Evolutionary conservation across 495 filamentous ascomycete genomes (phyloP), one percentile per base, ranked within the genome.

Genomic region (Neurospora discreta): DNA sequence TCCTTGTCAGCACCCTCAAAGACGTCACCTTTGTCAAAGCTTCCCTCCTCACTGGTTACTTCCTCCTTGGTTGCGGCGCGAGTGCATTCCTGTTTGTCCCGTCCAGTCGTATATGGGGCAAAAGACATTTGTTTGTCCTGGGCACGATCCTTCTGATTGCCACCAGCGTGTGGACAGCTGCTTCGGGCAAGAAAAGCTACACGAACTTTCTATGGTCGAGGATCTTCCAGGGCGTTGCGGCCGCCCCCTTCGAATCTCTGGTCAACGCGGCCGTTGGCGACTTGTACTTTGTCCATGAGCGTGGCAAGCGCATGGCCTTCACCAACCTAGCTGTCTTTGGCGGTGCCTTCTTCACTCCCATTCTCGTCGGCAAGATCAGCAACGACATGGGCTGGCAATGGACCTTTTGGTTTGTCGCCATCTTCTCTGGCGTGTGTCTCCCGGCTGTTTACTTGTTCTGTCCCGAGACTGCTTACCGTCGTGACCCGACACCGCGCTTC

Each of bases 301-400:
- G 93, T 40, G 94, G 94, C 33, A 92, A 90, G 77, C 87, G 94
- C 67, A 98, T 98, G 94, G 94, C 94, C 11, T 83, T 96, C 39
- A 90, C 90, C 13, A 98, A 97, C 78, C 87, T 98, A 68, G 89
- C 94, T 4, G 85, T 97, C 11, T 98, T 96, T 78, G 94, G 94
- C 1, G 93, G 93, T 7, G 93, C 94, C 5, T 97, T 98, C 76
- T 90, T 97, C 78, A 97, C 94, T 0, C 94, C 93, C 0, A 92
- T 97, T 38, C 80, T 95, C 11, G 93, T 94, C 13, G 94, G 94
- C 40, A 94, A 92, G 77, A 94, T 97, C 72, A 94, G 93, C 26
- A 81, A 86, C 60, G 84, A 84, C 0, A 85, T 98, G 16, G 86
- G 88, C 36, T 98, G 93, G 93, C 79, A 85, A 75, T 93, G 92